These are phyloP conservation scores for Pilatotrama ljubarskyi DNA, from an alignment of 768 basidiomycete genomes.

Conservation along the genomic window DNA sequence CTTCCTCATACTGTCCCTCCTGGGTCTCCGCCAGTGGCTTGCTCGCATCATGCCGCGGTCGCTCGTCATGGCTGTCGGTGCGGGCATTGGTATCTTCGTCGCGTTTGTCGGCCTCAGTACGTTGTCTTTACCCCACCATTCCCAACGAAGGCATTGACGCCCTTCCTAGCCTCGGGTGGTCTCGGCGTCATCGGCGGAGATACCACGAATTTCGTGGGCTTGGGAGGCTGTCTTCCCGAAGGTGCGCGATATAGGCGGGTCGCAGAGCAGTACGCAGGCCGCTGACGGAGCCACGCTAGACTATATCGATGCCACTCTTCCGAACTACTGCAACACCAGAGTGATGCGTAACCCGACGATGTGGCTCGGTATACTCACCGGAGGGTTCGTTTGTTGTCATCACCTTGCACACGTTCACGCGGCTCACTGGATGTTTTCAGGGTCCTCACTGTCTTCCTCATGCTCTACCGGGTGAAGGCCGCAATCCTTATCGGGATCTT, in stretches of 20 bases:
- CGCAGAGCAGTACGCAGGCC: neutral
- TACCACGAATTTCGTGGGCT: constrained; percentile 65
- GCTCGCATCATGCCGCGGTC: constrained; percentile 88
- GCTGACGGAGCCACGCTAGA: constrained; percentile 32
- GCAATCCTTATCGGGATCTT: constrained; percentile 83
- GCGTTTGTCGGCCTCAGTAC: constrained; percentile 50
- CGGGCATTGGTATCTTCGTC: constrained; percentile 87
- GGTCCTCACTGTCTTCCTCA: constrained; percentile 72
- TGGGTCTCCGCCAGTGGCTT: constrained; percentile 89
- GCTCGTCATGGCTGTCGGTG: constrained; percentile 79
- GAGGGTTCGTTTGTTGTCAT: constrained; percentile 53
- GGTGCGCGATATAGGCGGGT: constrained; percentile 24
- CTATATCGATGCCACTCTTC: constrained; percentile 44
- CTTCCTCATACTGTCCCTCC: constrained; percentile 75
- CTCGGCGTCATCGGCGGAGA: constrained; percentile 77
- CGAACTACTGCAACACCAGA: constrained; percentile 59
- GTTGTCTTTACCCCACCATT: neutral
- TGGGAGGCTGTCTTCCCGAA: constrained; percentile 71
- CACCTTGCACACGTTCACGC: neutral
- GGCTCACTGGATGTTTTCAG: constrained; percentile 33
- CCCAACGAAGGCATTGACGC: constrained; percentile 9
- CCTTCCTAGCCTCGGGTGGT: constrained; percentile 56
- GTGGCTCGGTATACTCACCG: constrained; percentile 87
- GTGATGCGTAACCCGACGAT: constrained; percentile 75
- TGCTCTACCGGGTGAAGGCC: constrained; percentile 84